Percentiles rank a stretch among this genome's conserved stretches.
Evolutionary conservation across 1,284 basidiomycete genomes (phyloP).

Genomic region (Schizophyllum commune): DNA sequence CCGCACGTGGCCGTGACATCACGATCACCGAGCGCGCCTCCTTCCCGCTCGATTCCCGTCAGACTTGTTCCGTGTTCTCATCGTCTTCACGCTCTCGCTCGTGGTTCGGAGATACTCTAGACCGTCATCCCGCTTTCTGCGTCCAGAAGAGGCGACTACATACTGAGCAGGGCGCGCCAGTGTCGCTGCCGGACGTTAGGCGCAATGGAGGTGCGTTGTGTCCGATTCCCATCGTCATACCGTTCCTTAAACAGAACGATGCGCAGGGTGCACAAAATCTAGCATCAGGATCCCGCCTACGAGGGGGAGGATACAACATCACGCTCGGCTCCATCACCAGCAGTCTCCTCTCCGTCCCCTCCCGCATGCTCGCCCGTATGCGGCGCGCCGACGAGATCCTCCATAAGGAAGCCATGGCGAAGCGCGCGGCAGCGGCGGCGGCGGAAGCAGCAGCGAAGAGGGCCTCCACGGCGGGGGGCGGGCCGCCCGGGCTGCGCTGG

Average conservation of each 20-base stretch:
- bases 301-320: conserved; percentile 21
- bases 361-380: conserved; percentile 34
- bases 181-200: too few relatives aligned
- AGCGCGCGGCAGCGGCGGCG: conserved; percentile 1
- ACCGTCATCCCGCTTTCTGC: too few relatives aligned
- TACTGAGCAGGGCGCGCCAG: too few relatives aligned
- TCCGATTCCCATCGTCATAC: not conserved
- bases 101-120: too few relatives aligned
- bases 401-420: not conserved
- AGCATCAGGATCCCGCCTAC: conserved; percentile 7
- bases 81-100: too few relatives aligned
- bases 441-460: not conserved
- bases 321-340: conserved; percentile 31
- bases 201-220: not conserved
- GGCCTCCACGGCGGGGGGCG: too few relatives aligned
- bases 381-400: conserved; percentile 24
- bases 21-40: too few relatives aligned
- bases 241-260: not conserved
- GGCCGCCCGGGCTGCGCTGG: conserved; percentile 23
- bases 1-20: too few relatives aligned
- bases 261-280: not conserved
- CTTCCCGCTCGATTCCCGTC: too few relatives aligned
- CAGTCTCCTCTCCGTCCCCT: conserved; percentile 26
- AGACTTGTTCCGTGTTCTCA: too few relatives aligned
- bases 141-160: too few relatives aligned